These are phyloP conservation scores for Venustampulla echinocandica DNA, from an alignment of 495 filamentous ascomycete species.

Conservation along the genomic window DNA sequence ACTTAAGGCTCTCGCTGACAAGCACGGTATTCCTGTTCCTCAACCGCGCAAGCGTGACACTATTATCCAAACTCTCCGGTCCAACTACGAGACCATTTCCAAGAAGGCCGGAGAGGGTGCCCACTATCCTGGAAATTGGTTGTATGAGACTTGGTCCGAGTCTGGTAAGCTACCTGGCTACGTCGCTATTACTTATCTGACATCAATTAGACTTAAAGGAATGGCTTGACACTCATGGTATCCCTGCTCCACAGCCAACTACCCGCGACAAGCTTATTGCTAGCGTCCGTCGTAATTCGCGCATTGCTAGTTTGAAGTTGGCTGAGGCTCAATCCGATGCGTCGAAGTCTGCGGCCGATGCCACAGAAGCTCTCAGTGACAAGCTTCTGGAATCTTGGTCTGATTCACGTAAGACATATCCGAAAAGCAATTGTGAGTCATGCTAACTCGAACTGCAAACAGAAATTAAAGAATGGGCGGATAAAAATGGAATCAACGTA, in stretches of 20 bases:
- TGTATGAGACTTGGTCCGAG: conserved; percentile 81
- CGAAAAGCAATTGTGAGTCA: neutral
- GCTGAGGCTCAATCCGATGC: conserved; percentile 52
- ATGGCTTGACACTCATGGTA: conserved; percentile 85
- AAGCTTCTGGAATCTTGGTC: conserved; percentile 83
- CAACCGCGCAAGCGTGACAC: conserved; percentile 81
- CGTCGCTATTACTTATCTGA: conserved; percentile 23
- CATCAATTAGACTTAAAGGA: conserved; percentile 38
- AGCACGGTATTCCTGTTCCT: conserved; percentile 69
- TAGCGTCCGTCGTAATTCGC: conserved; percentile 82
- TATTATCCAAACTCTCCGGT: conserved; percentile 65
- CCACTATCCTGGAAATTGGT: conserved; percentile 90
- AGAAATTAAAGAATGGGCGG: conserved; percentile 66
- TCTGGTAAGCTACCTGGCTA: conserved; percentile 50
- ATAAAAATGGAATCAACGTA: conserved; percentile 68
- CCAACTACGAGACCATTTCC: conserved; percentile 72
- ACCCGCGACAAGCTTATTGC: conserved; percentile 85
- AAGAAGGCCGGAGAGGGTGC: conserved; percentile 76
- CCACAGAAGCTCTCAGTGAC: conserved; percentile 66
- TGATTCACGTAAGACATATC: conserved; percentile 45
- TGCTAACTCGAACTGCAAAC: neutral
- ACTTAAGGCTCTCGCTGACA: conserved; percentile 87
- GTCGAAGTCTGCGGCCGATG: conserved; percentile 55
- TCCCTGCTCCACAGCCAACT: conserved; percentile 78
- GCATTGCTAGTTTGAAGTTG: conserved; percentile 59